Conservation (phyloP, 176 grass and related monocot species). For the Puya raimondii region DNA sequence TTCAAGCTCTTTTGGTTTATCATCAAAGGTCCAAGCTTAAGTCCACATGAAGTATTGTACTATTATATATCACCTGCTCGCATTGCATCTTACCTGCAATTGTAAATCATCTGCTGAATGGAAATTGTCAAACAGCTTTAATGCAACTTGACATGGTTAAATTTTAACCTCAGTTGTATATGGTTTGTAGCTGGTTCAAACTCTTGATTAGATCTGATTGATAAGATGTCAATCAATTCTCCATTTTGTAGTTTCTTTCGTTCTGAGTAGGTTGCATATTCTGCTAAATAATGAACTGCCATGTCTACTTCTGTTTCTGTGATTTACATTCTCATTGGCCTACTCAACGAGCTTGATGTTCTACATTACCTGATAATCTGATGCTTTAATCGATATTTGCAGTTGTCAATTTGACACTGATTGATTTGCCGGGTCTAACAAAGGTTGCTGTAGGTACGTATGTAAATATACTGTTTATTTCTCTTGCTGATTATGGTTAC, state of each 20-base stretch:
- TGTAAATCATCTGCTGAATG: too few species aligned
- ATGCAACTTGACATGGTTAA: not conserved
- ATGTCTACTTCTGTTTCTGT: not conserved
- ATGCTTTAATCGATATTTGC: slow-evolving; percentile 25
- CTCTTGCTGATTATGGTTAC: slow-evolving; percentile 7
- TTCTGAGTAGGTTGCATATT: not conserved
- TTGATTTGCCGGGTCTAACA: slow-evolving; percentile 86
- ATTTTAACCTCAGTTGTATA: not conserved
- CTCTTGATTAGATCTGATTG: not conserved
- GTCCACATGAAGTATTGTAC: too few species aligned
- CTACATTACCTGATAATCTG: not conserved
- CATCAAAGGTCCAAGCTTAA: too few species aligned
- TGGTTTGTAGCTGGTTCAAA: not conserved
- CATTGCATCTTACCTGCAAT: too few species aligned
- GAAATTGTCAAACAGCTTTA: not conserved
- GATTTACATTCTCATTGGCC: not conserved
- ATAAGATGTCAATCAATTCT: not conserved
- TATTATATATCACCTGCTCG: too few species aligned
- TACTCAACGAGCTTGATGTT: not conserved
- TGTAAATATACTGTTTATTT: not conserved
- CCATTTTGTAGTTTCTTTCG: not conserved
- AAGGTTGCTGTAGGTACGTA: slow-evolving; percentile 80
- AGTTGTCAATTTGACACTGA: slow-evolving; percentile 92
- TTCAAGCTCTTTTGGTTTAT: too few species aligned
- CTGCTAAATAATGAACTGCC: not conserved